These are phyloP conservation scores for Aspergillus sparsus DNA, from an alignment of 495 filamentous ascomycete species.

Conservation along the genomic window DNA sequence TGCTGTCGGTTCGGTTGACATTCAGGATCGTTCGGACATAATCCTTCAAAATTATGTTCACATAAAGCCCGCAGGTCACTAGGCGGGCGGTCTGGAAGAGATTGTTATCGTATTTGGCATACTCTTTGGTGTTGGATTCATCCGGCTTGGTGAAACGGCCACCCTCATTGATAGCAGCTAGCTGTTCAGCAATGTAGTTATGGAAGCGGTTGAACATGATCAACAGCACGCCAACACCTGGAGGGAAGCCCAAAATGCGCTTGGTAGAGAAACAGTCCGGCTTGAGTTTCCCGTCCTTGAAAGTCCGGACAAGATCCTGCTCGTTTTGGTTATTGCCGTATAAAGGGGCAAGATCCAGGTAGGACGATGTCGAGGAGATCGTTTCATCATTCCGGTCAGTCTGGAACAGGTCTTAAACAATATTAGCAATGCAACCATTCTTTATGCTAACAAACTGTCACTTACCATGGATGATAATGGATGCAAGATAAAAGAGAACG, in stretches of 20 bases:
- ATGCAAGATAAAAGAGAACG: slow-evolving; percentile 85
- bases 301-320: slow-evolving; percentile 73
- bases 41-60: slow-evolving; percentile 75
- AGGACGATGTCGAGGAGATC: slow-evolving; percentile 76
- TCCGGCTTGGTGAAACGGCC: slow-evolving; percentile 56
- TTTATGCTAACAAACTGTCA: background rate
- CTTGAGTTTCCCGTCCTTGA: slow-evolving; percentile 81
- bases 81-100: slow-evolving; percentile 75
- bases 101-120: slow-evolving; percentile 70
- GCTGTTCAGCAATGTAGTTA: slow-evolving; percentile 66
- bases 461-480: slow-evolving; percentile 82
- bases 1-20: slow-evolving; percentile 67
- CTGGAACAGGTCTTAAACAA: slow-evolving; percentile 57
- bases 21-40: slow-evolving; percentile 83
- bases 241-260: slow-evolving; percentile 77
- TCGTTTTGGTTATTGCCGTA: slow-evolving; percentile 81
- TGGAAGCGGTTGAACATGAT: slow-evolving; percentile 78
- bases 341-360: slow-evolving; percentile 80
- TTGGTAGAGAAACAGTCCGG: slow-evolving; percentile 79
- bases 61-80: slow-evolving; percentile 74
- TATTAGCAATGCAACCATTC: slow-evolving; percentile 24
- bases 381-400: slow-evolving; percentile 57
- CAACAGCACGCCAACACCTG: slow-evolving; percentile 74
- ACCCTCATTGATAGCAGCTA: slow-evolving; percentile 61
- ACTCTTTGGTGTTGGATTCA: slow-evolving; percentile 49